Base-by-base conservation (phyloP, 1,284 basidiomycete species). In the Cystobasidium sp. region DNA sequence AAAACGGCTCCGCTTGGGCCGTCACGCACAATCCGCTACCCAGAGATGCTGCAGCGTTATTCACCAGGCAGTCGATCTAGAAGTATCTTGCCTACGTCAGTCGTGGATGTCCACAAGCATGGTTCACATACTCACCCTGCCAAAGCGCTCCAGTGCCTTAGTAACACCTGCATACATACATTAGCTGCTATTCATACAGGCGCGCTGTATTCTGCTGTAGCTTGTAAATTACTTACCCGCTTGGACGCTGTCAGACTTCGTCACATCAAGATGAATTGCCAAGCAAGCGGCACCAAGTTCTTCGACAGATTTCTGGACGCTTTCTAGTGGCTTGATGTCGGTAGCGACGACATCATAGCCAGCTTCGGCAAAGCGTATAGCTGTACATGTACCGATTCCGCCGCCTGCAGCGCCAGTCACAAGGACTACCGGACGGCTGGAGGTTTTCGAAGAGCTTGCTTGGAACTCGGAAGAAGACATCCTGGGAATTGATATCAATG, bases 291-390 rank as follows among this genome's bases (percentile, higher is more conserved):
- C 55, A 4, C 61, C 59, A 43, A 22, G 0, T 10, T 24, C 47
- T 41, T 71, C 49, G 41, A 71, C 31, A 18, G 44, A n/a, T 43
- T 52, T 55, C 22, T 51, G 16, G n/a, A 71, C 43, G 22, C 20
- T 31, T 41, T 71, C 59, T 22, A 66, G 37, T 37, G 64, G 64
- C 51, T 62, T 62, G 46, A 71, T 71, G 49, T 71, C 69, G 9
- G 69, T 71, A 52, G 69, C 69, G 6, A 71, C 69, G 3, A 71
- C 59, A 53, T 62, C 39, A 41, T 71, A 71, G 59, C 69, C 69
- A 51, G 59, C 69, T 55, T 71, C 47, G 16, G 69, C 69, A 46
- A 71, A 71, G 24, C 69, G 58, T 14, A 71, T 41, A 49, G 56
- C 56, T 24, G 31, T 64, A 20, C 22, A 49, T 18, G 69, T 71